Evolutionary conservation across 2,329 filamentous ascomycete species (phyloP), one percentile per base, ranked within the genome.

Genomic region (Cladosporium austrohemisphaericum): DNA sequence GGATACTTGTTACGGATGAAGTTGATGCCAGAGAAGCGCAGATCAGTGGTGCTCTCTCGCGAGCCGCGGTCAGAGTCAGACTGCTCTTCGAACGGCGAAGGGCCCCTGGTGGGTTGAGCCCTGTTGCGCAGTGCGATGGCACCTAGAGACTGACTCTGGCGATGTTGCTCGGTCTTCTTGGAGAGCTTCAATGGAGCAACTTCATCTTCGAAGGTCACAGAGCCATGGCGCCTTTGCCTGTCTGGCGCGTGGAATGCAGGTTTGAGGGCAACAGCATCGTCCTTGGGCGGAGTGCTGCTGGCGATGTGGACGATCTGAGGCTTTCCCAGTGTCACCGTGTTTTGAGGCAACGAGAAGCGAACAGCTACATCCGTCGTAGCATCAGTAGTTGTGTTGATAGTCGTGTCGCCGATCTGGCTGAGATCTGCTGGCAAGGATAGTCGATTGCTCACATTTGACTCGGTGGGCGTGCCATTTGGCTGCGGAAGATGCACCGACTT

Each of bases 341-440:
- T 62, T 14, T 58, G 59, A 7, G 66, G 66, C 28, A 68, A 44
- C 0, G 65, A 67, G 52, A 68, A 68, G 33, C 64, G 65, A n/a
- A 67, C 60, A 36, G 65, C 65, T 20, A 67, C 58, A 51, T 68
- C 65, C 5, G 65, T 68, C 37, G 66, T 55, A 54, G 62, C 60
- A 38, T 66, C 61, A 4, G 63, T 61, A 9, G 55, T 63, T 35
- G 56, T 61, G 43, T 62, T 61, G 40, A 60, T 41, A 2, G 63
- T 62, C 14, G 55, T 62, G 19, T 64, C 64, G 9, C 58, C 59
- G 32, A 64, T 53, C 31, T 57, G 60, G 49, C 62, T 65, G 36
- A 65, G 51, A 40, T 64, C 62, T 9, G 59, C 56, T 23, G 63
- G 63, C 38, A 66, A 49, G 6, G 62, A 66, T 20, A 58, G 60